Evolutionary conservation across 768 basidiomycete species (phyloP), one percentile per base, ranked within the genome.

Genomic region (Boletus vinaceobasis): DNA sequence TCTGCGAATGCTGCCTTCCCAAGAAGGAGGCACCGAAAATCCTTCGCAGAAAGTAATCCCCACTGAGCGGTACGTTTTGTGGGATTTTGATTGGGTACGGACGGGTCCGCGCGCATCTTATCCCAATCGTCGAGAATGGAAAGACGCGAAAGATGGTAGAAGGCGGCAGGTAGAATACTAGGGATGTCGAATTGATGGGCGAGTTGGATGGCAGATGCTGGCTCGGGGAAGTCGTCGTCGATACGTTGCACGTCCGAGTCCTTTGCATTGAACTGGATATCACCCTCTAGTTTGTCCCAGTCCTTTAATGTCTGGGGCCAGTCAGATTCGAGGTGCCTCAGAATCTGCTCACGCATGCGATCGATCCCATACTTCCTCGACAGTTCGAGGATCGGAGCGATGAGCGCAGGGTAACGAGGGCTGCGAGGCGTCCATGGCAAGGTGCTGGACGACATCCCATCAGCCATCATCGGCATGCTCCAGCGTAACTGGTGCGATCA

Each of bases 131-230:
- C 61, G 14, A 40, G 31, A 33, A 59, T 53, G 4, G 57, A 53
- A 23, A 65, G 43, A 19, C 58, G 59, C 1, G 78, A 77, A 37
- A 80, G 66, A 63, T 77, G 77, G 64, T 82, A 81, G 60, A 74
- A 80, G 0, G 76, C 74, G 58, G 79, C 79, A 0, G 80, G 81
- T 4, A 83, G 69, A 19, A 77, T 64, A 17, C 69, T 65, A 17
- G 68, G 71, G 15, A 80, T 62, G 50, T 72, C 65, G 46, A 68
- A 76, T 33, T 73, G 70, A 43, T 71, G 73, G 0, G 77, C 79
- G 33, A 83, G 74, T 33, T 65, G 53, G 48, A 81, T 77, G 7
- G 75, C 71, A 15, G 67, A 38, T 2, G 40, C 65, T 1, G 69
- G 69, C 36, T 70, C 63, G 5, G 59, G 61, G 7, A 58, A 35